Evolutionary conservation across 177 flowering plant species (phyloP).

Genomic region (Telopea speciosissima): DNA sequence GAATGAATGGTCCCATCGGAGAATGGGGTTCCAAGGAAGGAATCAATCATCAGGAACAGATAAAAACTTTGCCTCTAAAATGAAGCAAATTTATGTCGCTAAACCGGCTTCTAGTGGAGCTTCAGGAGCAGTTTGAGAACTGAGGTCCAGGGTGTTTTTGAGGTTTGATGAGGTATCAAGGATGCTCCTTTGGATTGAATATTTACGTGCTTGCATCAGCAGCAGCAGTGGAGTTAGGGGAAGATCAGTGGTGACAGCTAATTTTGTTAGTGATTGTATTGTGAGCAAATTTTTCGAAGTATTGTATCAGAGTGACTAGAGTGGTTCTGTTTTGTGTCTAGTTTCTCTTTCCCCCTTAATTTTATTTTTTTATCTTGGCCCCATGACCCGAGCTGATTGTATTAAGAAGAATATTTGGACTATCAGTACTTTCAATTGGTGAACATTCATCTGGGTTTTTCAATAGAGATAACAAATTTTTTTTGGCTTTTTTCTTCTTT

Average conservation of each 20-base stretch:
- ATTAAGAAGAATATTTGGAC: too few species aligned
- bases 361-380: too few species aligned
- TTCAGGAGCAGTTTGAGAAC: conserved; percentile 17
- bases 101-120: conserved; percentile 46
- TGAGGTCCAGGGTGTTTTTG: not conserved
- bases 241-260: not conserved
- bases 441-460: too few species aligned
- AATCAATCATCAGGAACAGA: conserved; percentile 51
- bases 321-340: not conserved
- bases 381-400: too few species aligned
- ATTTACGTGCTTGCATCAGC: not conserved
- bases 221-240: not conserved
- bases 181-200: not conserved
- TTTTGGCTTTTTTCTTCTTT: too few species aligned
- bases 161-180: not conserved
- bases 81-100: conserved; percentile 88
- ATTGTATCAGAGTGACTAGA: not conserved
- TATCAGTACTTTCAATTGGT: too few species aligned
- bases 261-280: not conserved
- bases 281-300: not conserved
- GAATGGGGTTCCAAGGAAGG: conserved; percentile 60
- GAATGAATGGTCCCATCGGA: conserved; percentile 63
- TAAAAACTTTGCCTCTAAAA: conserved; percentile 41
- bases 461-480: too few species aligned
- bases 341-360: too few species aligned